These are phyloP conservation scores for Trypanosoma mega DNA, from an alignment of 208 protist species.

Conservation along the genomic window DNA sequence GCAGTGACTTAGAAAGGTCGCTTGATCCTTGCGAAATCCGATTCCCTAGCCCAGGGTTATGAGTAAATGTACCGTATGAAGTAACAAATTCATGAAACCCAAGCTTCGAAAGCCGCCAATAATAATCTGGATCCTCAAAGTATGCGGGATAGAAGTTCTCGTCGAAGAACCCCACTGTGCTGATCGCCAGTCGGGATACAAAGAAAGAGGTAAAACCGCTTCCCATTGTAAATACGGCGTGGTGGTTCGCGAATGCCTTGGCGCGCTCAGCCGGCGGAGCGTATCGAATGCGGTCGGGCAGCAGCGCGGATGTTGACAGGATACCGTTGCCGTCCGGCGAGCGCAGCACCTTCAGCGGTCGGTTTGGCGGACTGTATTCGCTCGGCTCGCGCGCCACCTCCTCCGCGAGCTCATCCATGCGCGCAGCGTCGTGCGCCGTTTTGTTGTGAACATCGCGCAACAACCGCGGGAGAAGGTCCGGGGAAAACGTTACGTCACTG, in stretches of 20 bases:
- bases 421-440: constrained; percentile 21
- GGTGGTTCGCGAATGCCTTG: constrained; percentile 18
- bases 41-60: too few relatives aligned
- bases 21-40: too few relatives aligned
- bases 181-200: constrained; percentile 40
- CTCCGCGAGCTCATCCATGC: constrained; percentile 28
- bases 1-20: too few relatives aligned
- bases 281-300: constrained; percentile 48
- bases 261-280: constrained; percentile 14
- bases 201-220: constrained; percentile 20
- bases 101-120: constrained; percentile 29
- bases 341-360: constrained; percentile 27
- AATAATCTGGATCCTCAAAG: constrained; percentile 48
- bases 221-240: constrained; percentile 16
- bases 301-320: constrained; percentile 39
- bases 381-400: constrained; percentile 39
- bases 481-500: constrained; percentile 37
- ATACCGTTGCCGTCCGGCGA: constrained; percentile 20
- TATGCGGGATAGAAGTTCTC: constrained; percentile 53
- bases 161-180: constrained; percentile 50
- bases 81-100: constrained; percentile 40
- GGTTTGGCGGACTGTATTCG: constrained; percentile 21
- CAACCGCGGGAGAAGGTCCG: constrained; percentile 24
- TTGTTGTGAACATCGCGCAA: constrained; percentile 25
- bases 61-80: too few relatives aligned